Base-by-base conservation (phyloP, 2,329 filamentous ascomycete genomes). In the Trichoderma atroviride region DNA sequence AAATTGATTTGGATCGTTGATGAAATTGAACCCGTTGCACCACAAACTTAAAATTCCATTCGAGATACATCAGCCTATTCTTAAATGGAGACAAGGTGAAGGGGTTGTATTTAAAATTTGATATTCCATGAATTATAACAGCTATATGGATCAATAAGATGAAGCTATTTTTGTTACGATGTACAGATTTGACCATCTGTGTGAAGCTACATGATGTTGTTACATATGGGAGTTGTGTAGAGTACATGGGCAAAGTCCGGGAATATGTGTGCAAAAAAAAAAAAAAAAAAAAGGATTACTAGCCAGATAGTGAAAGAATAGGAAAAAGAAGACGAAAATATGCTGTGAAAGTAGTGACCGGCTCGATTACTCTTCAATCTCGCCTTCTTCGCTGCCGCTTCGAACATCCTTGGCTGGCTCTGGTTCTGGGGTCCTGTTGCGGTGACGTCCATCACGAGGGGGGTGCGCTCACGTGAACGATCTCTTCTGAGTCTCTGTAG, bases 331-430 rank as follows among this genome's bases (percentile, higher is more conserved):
- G 40, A 19, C 16, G 37, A 27, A 5, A 35, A 35, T 13, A 33
- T 7, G 50, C 13, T 35, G 22, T 22, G 31, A 19, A 27, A 40
- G 24, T 35, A 31, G 40, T 43, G 22, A 24, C 47, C 27, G 29
- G 27, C 40, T 70, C 64, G 31, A 67, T 77, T 82, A 88, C 74
- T 89, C 87, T 84, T 98, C 96, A 75, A 99, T 98, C 83, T 99
- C 96, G 64, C 96, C 96, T 81, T 99, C 96, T 82, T 99, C 96
- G 77, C 94, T 97, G 65, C 96, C 96, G 70, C 85, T 87, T 59
- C 85, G 83, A 63, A 88, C 84, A 47, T 75, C 75, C 50, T 71
- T 52, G 14, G 70, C 63, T 29, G 72, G 70, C n/a, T 72, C 61
- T 50, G 47, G 47, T 50, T 50, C 47, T 43, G 72, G 69, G 61